Evolutionary conservation across 371 early-diverging fungal genomes (phyloP).

Genomic region (Mucor irregularis): DNA sequence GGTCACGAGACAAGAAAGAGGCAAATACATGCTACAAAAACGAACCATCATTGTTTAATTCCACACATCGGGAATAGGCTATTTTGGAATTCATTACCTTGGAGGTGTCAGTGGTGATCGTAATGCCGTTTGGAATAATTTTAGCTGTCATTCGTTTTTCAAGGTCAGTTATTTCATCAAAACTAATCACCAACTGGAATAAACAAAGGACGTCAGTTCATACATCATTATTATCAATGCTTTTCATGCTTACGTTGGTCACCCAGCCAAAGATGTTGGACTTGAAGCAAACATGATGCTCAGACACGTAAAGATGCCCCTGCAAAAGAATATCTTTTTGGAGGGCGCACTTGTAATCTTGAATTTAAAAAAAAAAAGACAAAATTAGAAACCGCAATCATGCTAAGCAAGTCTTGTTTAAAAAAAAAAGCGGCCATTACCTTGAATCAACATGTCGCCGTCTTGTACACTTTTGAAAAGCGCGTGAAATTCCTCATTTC

Average conservation of each 20-base stretch:
- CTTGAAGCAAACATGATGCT: conserved; percentile 88
- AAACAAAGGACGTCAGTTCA: neutral
- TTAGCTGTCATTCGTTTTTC: conserved; percentile 80
- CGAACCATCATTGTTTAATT: neutral
- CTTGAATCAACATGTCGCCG: conserved; percentile 59
- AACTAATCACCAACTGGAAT: conserved; percentile 78
- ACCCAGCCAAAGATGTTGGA: conserved; percentile 97
- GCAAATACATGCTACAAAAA: conserved; percentile 68
- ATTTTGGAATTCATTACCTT: too few species aligned
- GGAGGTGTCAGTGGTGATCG: conserved; percentile 69
- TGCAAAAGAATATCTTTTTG: conserved; percentile 93
- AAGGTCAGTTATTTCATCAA: conserved; percentile 79
- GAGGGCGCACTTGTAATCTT: conserved; percentile 90
- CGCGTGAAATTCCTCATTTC: conserved; percentile 57
- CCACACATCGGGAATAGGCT: neutral
- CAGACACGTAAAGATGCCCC: conserved; percentile 88
- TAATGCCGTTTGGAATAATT: conserved; percentile 87
- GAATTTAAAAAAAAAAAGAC: neutral
- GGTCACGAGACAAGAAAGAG: conserved; percentile 79
- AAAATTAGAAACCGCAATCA: too few species aligned
- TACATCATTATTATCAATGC: neutral
- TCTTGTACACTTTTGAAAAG: conserved; percentile 60
- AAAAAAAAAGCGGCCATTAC: conserved; percentile 17
- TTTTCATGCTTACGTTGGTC: conserved; percentile 62
- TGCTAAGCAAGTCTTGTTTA: too few species aligned